Evolutionary conservation across 495 filamentous ascomycete genomes (phyloP).

Genomic region (Daldinia loculata): DNA sequence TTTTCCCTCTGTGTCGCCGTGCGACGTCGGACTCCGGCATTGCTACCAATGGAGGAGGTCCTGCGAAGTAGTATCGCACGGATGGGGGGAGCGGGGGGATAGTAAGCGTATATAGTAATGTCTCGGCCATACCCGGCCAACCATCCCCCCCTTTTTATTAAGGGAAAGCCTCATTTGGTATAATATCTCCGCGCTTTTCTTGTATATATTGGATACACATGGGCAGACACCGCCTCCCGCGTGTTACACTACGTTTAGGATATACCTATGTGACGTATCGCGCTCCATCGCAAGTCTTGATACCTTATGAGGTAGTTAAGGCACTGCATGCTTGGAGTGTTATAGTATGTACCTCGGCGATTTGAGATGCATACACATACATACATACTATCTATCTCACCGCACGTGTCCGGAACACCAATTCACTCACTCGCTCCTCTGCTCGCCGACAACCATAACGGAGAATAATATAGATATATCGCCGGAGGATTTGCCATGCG

Average conservation of each 20-base stretch:
- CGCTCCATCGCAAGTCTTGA: background rate
- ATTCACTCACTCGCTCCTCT: background rate
- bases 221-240: background rate
- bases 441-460: conserved; percentile 12
- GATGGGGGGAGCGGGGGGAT: conserved; percentile 23
- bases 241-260: conserved; percentile 11
- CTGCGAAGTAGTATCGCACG: conserved; percentile 18
- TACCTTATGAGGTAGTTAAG: background rate
- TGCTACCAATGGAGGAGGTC: conserved; percentile 25
- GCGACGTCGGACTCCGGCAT: conserved; percentile 35
- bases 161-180: conserved; percentile 11
- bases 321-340: background rate
- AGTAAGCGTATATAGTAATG: conserved; percentile 21
- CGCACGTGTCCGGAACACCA: background rate
- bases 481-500: background rate
- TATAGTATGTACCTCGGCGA: conserved; percentile 8
- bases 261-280: conserved; percentile 13
- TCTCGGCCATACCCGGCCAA: conserved; percentile 33
- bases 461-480: background rate
- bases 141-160: conserved; percentile 15
- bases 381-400: background rate
- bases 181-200: conserved; percentile 5
- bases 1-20: conserved; percentile 26
- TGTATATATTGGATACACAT: conserved; percentile 28
- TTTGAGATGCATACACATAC: conserved; percentile 3